Base-by-base conservation (phyloP, 352 stramenopile species). In the Phytophthora pisi region DNA sequence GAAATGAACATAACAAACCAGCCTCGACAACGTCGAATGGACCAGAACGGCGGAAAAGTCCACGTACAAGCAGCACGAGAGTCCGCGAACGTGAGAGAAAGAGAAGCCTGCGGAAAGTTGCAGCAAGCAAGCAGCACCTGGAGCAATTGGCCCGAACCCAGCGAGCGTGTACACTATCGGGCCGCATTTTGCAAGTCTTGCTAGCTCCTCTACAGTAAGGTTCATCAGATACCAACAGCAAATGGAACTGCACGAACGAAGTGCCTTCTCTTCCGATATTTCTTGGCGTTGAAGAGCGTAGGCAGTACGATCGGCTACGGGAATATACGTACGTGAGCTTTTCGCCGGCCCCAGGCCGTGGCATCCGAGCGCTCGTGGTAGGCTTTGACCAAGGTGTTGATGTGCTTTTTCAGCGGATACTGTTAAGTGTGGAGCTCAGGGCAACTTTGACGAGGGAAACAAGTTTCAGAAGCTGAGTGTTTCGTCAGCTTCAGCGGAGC, bases 401-500 rank as follows among this genome's bases (percentile, higher is more conserved):
- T 50, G 43, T 50, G 43, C 8, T 49, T 28, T 50, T 13, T 18
- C 38, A 50, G 43, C 43, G 43, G 43, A 50, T 49, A 34, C 20
- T 20, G 20, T 20, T 1, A 20, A 20, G 26, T 7, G 26, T 10
- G n/a, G 13, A 47, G 16, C 15, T 8, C 16, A 47, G 40, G 9
- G n/a, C 40, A n/a, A 9, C 40, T 47, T n/a, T 5, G 42, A 9
- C 11, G 43, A 50, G 57, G 70, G 58, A 38, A 87, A 99, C 1
- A 99, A 79, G 66, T 98, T 92, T 96, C 97, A 99, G 78, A 99
- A 99, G 43, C 96, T 85, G 36, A 99, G 81, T 6, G 95, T 99
- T 81, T 99, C 96, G 75, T 99, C 97, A 4, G 92, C 96, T 4
- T 91, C 95, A 11, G 92, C 96, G 4, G 96, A 98, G 30, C 51